These are phyloP conservation scores for Moringa oleifera DNA, from an alignment of 345 rosid species.

Conservation along the genomic window DNA sequence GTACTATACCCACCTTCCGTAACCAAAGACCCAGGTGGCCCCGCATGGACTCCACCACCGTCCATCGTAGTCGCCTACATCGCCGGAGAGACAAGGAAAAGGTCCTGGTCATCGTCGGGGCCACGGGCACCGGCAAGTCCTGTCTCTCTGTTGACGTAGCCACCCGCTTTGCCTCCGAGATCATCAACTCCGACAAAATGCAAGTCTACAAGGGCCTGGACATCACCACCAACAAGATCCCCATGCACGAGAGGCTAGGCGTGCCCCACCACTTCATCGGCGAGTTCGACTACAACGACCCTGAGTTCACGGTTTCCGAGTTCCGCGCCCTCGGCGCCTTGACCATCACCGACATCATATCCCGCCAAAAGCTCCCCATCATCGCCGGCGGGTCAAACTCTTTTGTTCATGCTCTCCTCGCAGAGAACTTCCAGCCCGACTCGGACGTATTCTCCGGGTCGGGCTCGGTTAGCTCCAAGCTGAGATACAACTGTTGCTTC, in stretches of 20 bases:
- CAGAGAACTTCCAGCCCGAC: slow-evolving; percentile 45
- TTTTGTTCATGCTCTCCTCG: slow-evolving; percentile 62
- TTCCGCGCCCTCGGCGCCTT: slow-evolving; percentile 51
- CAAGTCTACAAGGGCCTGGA: slow-evolving; percentile 77
- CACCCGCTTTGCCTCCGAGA: slow-evolving; percentile 40
- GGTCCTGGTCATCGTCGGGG: slow-evolving; percentile 74
- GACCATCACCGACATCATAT: slow-evolving; percentile 33
- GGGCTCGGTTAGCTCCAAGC: slow-evolving; percentile 26
- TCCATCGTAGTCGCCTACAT: slow-evolving; percentile 12
- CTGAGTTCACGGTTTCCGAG: slow-evolving; percentile 45
- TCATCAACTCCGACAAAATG: slow-evolving; percentile 89
- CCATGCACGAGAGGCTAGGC: slow-evolving; percentile 46
- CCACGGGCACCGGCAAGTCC: slow-evolving; percentile 87
- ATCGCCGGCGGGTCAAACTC: slow-evolving; percentile 95
- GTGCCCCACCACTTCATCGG: slow-evolving; percentile 84
- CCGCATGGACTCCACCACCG: slow-evolving; percentile 17
- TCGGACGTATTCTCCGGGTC: slow-evolving; percentile 41
- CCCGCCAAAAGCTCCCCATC: slow-evolving; percentile 47
- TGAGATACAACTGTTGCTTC: slow-evolving; percentile 76
- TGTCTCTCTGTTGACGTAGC: slow-evolving; percentile 78
- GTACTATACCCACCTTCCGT: not conserved
- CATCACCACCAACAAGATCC: slow-evolving; percentile 77
- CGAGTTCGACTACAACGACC: slow-evolving; percentile 28
- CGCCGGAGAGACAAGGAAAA: slow-evolving; percentile 35
- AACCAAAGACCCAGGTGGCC: not conserved